phyloP scores from a whole-genome alignment of 2,329 filamentous ascomycete genomes.

The Trichophyton verrucosum region DNA sequence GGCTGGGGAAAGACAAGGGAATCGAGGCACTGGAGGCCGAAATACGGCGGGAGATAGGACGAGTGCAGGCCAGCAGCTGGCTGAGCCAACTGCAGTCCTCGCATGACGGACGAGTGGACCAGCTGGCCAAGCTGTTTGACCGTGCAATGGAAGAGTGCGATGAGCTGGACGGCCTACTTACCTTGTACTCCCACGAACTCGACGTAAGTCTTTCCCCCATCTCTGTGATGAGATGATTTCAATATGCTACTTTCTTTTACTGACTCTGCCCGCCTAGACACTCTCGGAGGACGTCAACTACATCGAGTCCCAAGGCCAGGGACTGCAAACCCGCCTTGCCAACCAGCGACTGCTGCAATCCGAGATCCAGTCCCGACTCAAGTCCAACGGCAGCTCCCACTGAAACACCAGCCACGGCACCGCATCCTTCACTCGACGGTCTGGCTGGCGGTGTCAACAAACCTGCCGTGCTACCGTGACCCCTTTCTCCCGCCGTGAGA shows the following conservation, averaged over 20 bases:
- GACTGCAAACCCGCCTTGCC: slow-evolving; percentile 89
- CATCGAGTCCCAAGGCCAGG: slow-evolving; percentile 94
- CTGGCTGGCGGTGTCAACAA: not conserved
- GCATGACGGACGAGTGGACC: slow-evolving; percentile 79
- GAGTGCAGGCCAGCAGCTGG: slow-evolving; percentile 88
- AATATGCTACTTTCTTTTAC: not conserved
- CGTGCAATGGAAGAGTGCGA: slow-evolving; percentile 89
- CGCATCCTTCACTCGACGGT: not conserved
- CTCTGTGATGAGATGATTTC: not conserved
- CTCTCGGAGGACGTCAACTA: slow-evolving; percentile 92
- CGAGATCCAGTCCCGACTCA: slow-evolving; percentile 76
- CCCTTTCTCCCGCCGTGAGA: not conserved
- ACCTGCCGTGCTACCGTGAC: not conserved
- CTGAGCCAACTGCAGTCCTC: slow-evolving; percentile 69
- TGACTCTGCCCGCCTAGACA: slow-evolving; percentile 44
- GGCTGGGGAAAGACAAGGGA: slow-evolving; percentile 59
- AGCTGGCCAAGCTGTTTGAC: slow-evolving; percentile 76
- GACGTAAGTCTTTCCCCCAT: slow-evolving; percentile 49
- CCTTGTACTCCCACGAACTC: slow-evolving; percentile 86
- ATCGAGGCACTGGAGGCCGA: slow-evolving; percentile 72
- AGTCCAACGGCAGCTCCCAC: slow-evolving; percentile 53
- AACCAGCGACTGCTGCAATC: slow-evolving; percentile 90
- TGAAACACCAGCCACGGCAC: not conserved
- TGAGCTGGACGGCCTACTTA: slow-evolving; percentile 85
- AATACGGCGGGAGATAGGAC: slow-evolving; percentile 74